These are phyloP conservation scores for Vanderwaltozyma verrucispora DNA, from an alignment of 805 yeast genomes.

Conservation along the genomic window DNA sequence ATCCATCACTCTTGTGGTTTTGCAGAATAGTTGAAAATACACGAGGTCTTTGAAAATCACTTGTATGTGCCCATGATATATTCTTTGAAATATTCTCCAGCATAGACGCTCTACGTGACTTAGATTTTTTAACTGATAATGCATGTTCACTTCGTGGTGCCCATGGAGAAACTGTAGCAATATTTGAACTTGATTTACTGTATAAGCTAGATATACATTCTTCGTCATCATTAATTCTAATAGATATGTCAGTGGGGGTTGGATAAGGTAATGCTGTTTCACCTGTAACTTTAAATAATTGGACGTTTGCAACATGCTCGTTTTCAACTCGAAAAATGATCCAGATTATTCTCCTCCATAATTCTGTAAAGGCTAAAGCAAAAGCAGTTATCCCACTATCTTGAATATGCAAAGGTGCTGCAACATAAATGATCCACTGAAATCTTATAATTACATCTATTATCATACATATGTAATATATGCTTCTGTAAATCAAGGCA, in stretches of 20 bases:
- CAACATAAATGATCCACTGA: slow-evolving; percentile 86
- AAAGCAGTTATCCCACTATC: slow-evolving; percentile 85
- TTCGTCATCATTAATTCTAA: neutral
- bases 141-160: neutral
- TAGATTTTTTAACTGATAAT: neutral
- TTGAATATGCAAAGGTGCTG: slow-evolving; percentile 63
- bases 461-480: slow-evolving; percentile 67
- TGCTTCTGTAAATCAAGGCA: slow-evolving; percentile 25
- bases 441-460: slow-evolving; percentile 66
- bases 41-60: slow-evolving; percentile 66
- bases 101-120: slow-evolving; percentile 9
- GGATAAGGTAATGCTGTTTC: slow-evolving; percentile 76
- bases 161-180: neutral
- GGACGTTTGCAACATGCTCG: slow-evolving; percentile 88
- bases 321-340: slow-evolving; percentile 87
- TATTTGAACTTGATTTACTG: neutral
- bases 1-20: neutral
- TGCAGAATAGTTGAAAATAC: slow-evolving; percentile 5
- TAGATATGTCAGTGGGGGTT: neutral
- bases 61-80: slow-evolving; percentile 67
- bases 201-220: neutral
- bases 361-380: slow-evolving; percentile 71
- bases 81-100: slow-evolving; percentile 30
- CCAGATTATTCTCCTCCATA: slow-evolving; percentile 81
- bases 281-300: slow-evolving; percentile 73